Conservation (phyloP, 768 basidiomycete genomes). For the Russula ochroleuca region DNA sequence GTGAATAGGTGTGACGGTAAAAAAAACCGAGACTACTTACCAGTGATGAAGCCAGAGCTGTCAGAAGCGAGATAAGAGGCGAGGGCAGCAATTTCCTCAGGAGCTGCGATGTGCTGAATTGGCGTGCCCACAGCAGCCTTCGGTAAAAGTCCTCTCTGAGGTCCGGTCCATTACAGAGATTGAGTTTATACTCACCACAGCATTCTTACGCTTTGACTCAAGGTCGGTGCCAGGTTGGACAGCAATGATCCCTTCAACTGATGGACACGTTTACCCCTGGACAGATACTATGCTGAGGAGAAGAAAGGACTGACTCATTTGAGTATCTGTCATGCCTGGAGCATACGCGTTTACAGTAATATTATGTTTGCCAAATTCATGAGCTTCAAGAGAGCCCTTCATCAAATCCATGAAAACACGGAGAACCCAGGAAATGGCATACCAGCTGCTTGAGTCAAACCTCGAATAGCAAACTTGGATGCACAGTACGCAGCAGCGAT, state of each 20-base stretch:
- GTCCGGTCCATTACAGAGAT: no score
- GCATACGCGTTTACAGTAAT: conserved; percentile 32
- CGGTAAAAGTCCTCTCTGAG: not conserved
- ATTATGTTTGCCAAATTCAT: conserved; percentile 22
- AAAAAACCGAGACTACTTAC: conserved; percentile 4
- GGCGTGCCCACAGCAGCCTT: not conserved
- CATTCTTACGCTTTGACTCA: not conserved
- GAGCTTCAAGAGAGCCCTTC: conserved; percentile 12
- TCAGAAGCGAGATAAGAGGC: conserved; percentile 28
- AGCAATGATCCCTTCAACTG: not conserved
- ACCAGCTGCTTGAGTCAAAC: conserved; percentile 29
- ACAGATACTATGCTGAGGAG: not conserved
- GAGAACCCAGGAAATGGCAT: not conserved
- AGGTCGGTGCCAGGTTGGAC: not conserved
- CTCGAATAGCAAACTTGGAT: conserved; percentile 30
- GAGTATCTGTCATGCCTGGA: conserved; percentile 27
- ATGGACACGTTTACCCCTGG: not conserved
- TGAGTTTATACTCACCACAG: not conserved
- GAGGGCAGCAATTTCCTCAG: conserved; percentile 26
- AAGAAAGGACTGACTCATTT: conserved; percentile 23
- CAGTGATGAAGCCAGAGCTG: conserved; percentile 26
- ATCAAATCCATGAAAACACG: not conserved
- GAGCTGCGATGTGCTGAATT: conserved; percentile 8
- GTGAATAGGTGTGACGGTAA: not conserved
- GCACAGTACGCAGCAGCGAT: conserved; percentile 17